Evolutionary conservation across 805 yeast genomes (phyloP), one percentile per base, ranked within the genome.

Genomic region (Phaffomyces antillensis): DNA sequence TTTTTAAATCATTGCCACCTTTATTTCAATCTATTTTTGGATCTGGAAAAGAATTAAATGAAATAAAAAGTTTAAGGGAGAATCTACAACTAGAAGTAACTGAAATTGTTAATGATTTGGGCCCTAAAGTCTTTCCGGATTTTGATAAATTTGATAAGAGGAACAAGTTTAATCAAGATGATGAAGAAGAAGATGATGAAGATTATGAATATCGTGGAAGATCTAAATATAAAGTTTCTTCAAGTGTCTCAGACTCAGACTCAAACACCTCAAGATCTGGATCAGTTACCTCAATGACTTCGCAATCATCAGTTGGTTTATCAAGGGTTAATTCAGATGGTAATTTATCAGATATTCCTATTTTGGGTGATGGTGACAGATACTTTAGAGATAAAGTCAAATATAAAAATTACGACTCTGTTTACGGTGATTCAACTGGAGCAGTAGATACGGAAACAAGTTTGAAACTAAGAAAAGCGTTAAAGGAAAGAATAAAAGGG

Each of bases 101-200:
- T 0, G 83, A 78, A 40, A 67, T 83, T 23, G 87, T 93, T 42
- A 88, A 91, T 60, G 79, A 77, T 38, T 74, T 83, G 47, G 99
- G 98, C 0, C 96, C 96, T 5, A 75, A 77, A 53, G 71, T 91
- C 37, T 91, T 81, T 71, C 95, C 96, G 8, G 96, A 91, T 63
- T 86, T 90, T 63, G 82, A 83, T 16, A 61, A 60, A 30, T 52
- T 58, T 38, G 37, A 43, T 37, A 15, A 36, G 31, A 16, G 7
- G 10, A 32, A 32, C 10, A 17, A 8, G 11, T 5, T n/a, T 32
- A 11, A 32, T 16, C 18, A n/a, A 18, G 16, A 12, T n/a, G 16
- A 37, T 18, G 45, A 40, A 17, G 32, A 37, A 7, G 47, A 47
- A 62, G 62, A 31, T 53, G 67, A 52, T 52, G 68, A 39, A 51